These are phyloP conservation scores for Monilinia fructigena DNA, from an alignment of 2,329 filamentous ascomycete genomes.

Conservation along the genomic window DNA sequence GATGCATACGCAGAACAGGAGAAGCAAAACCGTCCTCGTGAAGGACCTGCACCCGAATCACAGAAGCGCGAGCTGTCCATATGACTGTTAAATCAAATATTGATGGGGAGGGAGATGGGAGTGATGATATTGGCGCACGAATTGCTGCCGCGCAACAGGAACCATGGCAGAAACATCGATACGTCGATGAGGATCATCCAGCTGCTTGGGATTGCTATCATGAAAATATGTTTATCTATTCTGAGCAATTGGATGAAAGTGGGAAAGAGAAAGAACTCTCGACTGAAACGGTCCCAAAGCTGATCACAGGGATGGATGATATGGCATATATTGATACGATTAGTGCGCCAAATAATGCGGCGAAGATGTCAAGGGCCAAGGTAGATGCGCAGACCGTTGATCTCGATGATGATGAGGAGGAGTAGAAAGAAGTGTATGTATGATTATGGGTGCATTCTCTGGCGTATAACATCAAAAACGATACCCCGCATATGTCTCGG, in stretches of 20 bases:
- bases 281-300: conserved; percentile 34
- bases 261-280: conserved; percentile 27
- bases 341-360: conserved; percentile 48
- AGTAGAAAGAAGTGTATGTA: conserved; percentile 13
- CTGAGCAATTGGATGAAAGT: conserved; percentile 22
- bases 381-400: conserved; percentile 28
- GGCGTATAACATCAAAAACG: conserved; percentile 31
- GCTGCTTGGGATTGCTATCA: conserved; percentile 75
- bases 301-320: conserved; percentile 56
- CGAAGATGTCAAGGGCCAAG: conserved; percentile 37
- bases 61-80: conserved; percentile 73
- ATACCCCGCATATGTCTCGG: conserved; percentile 33
- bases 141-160: conserved; percentile 79
- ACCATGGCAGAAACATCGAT: conserved; percentile 74
- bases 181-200: conserved; percentile 76
- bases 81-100: conserved; percentile 80
- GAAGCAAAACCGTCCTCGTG: conserved; percentile 44
- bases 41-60: conserved; percentile 35
- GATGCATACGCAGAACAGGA: conserved; percentile 75
- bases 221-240: conserved; percentile 60
- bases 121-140: conserved; percentile 71
- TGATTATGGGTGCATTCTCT: conserved; percentile 28
- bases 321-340: conserved; percentile 62
- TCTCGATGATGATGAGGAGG: conserved; percentile 17
- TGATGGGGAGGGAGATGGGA: conserved; percentile 62